A percentile compares a stretch with the other conserved stretches of the same genome.
phyloP scores from a whole-genome alignment of 1,284 basidiomycete species.

The Coniophora puteana region DNA sequence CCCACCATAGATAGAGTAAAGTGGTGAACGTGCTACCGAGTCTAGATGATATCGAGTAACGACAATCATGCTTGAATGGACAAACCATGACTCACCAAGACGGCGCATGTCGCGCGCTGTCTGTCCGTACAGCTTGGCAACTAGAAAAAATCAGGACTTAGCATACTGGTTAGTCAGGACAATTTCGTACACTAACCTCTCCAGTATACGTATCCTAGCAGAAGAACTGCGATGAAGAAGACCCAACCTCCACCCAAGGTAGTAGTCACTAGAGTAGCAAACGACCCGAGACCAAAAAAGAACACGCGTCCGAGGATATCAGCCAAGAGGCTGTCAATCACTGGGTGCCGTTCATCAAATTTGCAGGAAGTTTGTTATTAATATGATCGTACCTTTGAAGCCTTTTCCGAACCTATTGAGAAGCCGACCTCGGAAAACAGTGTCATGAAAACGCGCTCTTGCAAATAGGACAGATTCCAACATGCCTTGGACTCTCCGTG shows the following conservation, averaged over 20 bases:
- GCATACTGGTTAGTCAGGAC: too few species aligned
- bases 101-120: slow-evolving; percentile 82
- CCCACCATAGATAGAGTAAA: slow-evolving; percentile 86
- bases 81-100: slow-evolving; percentile 48
- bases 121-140: slow-evolving; percentile 56
- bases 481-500: slow-evolving; percentile 28
- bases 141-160: slow-evolving; percentile 22
- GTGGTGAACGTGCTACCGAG: slow-evolving; percentile 79
- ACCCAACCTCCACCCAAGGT: slow-evolving; percentile 71
- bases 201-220: slow-evolving; percentile 63
- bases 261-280: slow-evolving; percentile 64
- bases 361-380: too few species aligned
- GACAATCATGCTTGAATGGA: neutral
- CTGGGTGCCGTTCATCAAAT: too few species aligned
- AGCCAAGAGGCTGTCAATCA: slow-evolving; percentile 76
- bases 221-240: slow-evolving; percentile 56
- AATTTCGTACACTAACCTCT: slow-evolving; percentile 48
- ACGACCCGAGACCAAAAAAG: slow-evolving; percentile 47
- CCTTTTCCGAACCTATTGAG: slow-evolving; percentile 88
- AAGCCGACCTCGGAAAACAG: slow-evolving; percentile 75
- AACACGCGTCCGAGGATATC: slow-evolving; percentile 79
- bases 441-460: slow-evolving; percentile 87
- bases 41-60: slow-evolving; percentile 36
- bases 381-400: slow-evolving; percentile 78
- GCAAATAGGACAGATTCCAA: slow-evolving; percentile 83